These are phyloP conservation scores for Termitomyces heimii DNA, from an alignment of 768 basidiomycete genomes.

Conservation along the genomic window DNA sequence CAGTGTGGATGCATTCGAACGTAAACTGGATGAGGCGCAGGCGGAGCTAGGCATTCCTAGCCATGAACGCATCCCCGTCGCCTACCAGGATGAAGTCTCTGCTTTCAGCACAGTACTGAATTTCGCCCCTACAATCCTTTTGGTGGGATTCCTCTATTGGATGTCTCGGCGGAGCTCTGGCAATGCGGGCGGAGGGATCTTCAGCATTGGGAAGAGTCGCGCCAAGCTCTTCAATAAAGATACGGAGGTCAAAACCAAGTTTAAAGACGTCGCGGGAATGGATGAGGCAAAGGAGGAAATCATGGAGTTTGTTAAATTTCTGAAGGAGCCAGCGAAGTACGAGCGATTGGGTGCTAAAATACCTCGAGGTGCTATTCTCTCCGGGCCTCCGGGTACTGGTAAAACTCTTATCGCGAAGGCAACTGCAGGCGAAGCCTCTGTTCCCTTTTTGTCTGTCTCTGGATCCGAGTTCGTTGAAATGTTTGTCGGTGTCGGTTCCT, in stretches of 20 bases:
- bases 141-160: conserved; percentile 87
- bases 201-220: conserved; percentile 93
- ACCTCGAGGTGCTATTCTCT: conserved; percentile 90
- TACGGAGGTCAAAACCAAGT: conserved; percentile 87
- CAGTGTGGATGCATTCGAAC: conserved; percentile 93
- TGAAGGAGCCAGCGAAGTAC: conserved; percentile 93
- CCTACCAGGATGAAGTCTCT: conserved; percentile 93
- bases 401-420: conserved; percentile 98
- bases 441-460: conserved; percentile 97
- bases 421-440: conserved; percentile 95
- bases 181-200: conserved; percentile 81
- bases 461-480: conserved; percentile 99
- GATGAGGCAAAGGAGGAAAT: conserved; percentile 99
- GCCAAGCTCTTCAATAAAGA: conserved; percentile 98
- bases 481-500: conserved; percentile 99
- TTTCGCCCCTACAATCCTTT: conserved; percentile 91
- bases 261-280: conserved; percentile 98
- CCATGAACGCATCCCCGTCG: conserved; percentile 92
- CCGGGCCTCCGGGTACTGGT: conserved; percentile 95
- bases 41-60: conserved; percentile 87
- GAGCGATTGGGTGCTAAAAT: conserved; percentile 98
- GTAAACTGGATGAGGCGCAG: conserved; percentile 92
- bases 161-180: conserved; percentile 69
- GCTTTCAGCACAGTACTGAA: conserved; percentile 76
- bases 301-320: conserved; percentile 99